Conservation (phyloP, 805 yeast species). For the Lachancea kluyveri region DNA sequence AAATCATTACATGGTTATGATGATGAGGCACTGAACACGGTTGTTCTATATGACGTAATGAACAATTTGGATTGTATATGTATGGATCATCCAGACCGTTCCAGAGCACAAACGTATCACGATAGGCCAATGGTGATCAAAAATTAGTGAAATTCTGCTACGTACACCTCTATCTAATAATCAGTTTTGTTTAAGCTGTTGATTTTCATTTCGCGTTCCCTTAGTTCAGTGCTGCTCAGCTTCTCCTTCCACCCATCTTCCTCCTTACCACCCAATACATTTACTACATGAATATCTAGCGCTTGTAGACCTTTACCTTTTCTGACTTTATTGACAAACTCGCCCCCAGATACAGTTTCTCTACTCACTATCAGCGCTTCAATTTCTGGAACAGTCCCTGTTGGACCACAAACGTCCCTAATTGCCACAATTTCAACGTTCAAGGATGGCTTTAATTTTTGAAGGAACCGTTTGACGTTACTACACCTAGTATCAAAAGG, state of each 20-base stretch:
- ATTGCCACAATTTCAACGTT: constrained; percentile 52
- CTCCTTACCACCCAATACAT: constrained; percentile 61
- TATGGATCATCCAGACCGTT: constrained; percentile 82
- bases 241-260: constrained; percentile 60
- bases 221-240: constrained; percentile 76
- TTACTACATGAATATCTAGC: constrained; percentile 47
- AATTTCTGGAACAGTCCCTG: constrained; percentile 66
- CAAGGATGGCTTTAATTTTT: constrained; percentile 40
- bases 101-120: constrained; percentile 46
- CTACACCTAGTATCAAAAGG: constrained; percentile 45
- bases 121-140: constrained; percentile 59
- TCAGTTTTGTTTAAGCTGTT: not conserved
- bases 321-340: constrained; percentile 61
- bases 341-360: constrained; percentile 76
- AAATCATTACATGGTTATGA: constrained; percentile 39
- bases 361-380: constrained; percentile 76
- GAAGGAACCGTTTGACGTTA: constrained; percentile 45
- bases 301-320: constrained; percentile 44
- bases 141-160: constrained; percentile 16
- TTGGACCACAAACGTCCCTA: constrained; percentile 90
- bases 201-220: constrained; percentile 32
- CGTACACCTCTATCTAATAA: constrained; percentile 2
- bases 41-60: constrained; percentile 50
- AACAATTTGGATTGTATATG: constrained; percentile 53
- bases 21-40: constrained; percentile 38